Conservation (phyloP, 2,329 filamentous ascomycete genomes). For the Ascochyta pisi region DNA sequence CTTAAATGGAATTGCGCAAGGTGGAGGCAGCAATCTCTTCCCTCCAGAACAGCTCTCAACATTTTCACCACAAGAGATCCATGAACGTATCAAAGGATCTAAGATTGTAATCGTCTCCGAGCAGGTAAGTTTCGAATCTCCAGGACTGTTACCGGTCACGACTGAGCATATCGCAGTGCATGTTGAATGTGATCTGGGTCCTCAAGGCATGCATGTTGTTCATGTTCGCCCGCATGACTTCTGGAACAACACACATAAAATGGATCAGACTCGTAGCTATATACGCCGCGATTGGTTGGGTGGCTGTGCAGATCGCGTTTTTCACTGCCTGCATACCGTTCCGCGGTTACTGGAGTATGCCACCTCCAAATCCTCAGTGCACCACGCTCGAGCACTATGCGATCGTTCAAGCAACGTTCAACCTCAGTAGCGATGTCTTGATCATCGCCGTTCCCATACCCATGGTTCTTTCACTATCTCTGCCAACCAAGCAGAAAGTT, state of each 20-base stretch:
- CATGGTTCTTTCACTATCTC: constrained; percentile 58
- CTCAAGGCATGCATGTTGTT: constrained; percentile 65
- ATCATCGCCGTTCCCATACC: constrained; percentile 67
- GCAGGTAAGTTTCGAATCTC: constrained; percentile 40
- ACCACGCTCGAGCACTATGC: constrained; percentile 64
- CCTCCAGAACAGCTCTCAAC: constrained; percentile 45
- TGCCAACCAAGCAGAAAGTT: constrained; percentile 61
- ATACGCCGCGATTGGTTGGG: constrained; percentile 58
- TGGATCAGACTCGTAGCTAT: constrained; percentile 57
- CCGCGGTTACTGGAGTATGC: constrained; percentile 64
- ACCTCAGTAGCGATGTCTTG: constrained; percentile 66
- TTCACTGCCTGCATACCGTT: constrained; percentile 63
- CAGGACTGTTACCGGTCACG: not conserved
- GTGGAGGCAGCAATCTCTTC: constrained; percentile 54
- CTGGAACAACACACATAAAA: constrained; percentile 53
- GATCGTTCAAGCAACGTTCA: constrained; percentile 65
- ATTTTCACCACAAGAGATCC: constrained; percentile 49
- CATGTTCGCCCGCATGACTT: constrained; percentile 64
- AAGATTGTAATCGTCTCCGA: constrained; percentile 56
- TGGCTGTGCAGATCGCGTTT: constrained; percentile 62
- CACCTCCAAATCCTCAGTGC: constrained; percentile 62
- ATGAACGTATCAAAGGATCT: constrained; percentile 53
- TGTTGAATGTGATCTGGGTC: constrained; percentile 64
- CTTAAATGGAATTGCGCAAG: constrained; percentile 51
- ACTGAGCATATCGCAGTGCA: constrained; percentile 61